phyloP scores from a whole-genome alignment of 1,284 basidiomycete genomes.

The Cryptococcus sp. region DNA sequence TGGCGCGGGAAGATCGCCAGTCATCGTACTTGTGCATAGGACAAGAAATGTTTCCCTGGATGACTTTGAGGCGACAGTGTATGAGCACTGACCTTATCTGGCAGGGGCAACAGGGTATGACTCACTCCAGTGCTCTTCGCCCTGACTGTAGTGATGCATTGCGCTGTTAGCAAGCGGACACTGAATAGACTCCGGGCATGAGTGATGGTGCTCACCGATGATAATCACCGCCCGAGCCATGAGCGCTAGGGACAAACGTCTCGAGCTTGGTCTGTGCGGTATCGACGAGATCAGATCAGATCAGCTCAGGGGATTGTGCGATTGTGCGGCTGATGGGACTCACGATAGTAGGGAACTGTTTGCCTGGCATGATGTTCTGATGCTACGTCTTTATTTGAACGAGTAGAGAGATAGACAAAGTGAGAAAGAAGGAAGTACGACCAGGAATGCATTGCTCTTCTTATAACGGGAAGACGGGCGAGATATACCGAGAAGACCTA shows the following conservation, averaged over 20 bases:
- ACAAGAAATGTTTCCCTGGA: constrained; percentile 53
- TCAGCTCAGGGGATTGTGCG: no score
- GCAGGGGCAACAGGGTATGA: constrained; percentile 1
- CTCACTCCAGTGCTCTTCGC: constrained; percentile 51
- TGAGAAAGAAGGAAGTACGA: background rate
- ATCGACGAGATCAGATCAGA: background rate
- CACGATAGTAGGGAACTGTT: constrained; percentile 47
- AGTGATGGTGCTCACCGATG: constrained; percentile 48
- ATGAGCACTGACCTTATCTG: constrained; percentile 11
- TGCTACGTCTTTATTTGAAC: background rate
- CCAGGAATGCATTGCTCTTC: no score
- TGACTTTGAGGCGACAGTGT: constrained; percentile 26
- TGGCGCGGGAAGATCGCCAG: constrained; percentile 56
- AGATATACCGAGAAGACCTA: no score
- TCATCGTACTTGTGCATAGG: constrained; percentile 58
- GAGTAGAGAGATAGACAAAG: constrained; percentile 1
- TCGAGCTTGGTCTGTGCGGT: constrained; percentile 48
- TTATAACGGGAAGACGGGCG: no score
- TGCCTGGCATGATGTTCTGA: constrained; percentile 28
- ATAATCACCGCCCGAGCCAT: constrained; percentile 60
- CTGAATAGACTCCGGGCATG: no score
- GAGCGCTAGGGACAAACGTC: constrained; percentile 54
- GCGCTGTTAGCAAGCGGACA: background rate
- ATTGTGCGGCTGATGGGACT: constrained; percentile 13
- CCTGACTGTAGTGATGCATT: constrained; percentile 26